These are phyloP conservation scores for Sphaerosporella brunnea DNA, from an alignment of 495 filamentous ascomycete genomes.

Conservation along the genomic window DNA sequence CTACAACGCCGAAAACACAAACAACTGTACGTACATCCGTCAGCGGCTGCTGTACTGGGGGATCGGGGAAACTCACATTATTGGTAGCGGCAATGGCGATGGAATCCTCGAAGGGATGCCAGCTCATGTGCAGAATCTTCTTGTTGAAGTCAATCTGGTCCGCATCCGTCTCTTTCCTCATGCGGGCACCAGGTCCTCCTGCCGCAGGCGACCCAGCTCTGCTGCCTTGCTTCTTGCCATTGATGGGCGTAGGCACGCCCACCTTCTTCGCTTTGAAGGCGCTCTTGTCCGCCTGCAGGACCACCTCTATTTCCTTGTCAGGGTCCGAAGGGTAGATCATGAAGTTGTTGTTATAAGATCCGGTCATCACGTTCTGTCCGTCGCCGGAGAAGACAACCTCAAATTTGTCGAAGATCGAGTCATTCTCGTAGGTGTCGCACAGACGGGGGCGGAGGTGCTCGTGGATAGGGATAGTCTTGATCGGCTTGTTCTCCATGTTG, in stretches of 20 bases:
- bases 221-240: conserved; percentile 57
- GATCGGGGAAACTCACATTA: conserved; percentile 51
- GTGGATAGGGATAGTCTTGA: conserved; percentile 98
- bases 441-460: conserved; percentile 87
- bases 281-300: conserved; percentile 93
- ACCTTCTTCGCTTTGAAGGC: conserved; percentile 99
- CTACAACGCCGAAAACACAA: conserved; percentile 96
- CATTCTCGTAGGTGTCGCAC: conserved; percentile 97
- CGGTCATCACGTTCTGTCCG: conserved; percentile 97
- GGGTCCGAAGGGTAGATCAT: conserved; percentile 99
- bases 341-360: conserved; percentile 99
- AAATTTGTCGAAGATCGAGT: conserved; percentile 99
- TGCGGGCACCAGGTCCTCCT: conserved; percentile 71
- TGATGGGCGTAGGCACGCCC: conserved; percentile 92
- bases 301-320: conserved; percentile 88
- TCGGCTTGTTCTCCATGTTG: conserved; percentile 89
- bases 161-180: conserved; percentile 97
- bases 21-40: conserved; percentile 43
- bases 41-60: not conserved
- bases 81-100: conserved; percentile 99
- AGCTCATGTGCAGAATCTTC: conserved; percentile 99
- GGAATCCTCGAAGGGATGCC: conserved; percentile 98
- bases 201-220: conserved; percentile 79
- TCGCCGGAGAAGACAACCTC: conserved; percentile 98
- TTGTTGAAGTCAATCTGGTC: conserved; percentile 99